Evolutionary conservation across 225 moss, liverwort and hornwort genomes (phyloP).

Genomic region (Sphagnum tenellum): DNA sequence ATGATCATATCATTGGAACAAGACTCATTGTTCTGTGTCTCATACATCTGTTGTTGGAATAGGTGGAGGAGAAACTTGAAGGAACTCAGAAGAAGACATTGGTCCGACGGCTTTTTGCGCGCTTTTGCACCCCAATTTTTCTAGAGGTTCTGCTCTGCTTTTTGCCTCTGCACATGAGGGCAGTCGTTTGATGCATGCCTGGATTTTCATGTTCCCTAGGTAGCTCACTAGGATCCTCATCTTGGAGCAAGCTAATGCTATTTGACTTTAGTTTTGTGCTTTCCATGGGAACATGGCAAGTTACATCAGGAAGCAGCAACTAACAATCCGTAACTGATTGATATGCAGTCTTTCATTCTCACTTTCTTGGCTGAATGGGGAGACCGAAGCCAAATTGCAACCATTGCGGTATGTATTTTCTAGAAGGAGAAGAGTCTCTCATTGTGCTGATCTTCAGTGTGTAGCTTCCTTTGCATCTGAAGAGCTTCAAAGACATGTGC

Average conservation of each 20-base stretch:
- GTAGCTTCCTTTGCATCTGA: no score
- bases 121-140: slow-evolving; percentile 91
- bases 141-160: slow-evolving; percentile 53
- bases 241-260: no score
- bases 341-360: slow-evolving; percentile 80
- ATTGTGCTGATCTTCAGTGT: background rate
- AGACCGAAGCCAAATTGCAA: slow-evolving; percentile 97
- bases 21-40: background rate
- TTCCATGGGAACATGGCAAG: no score
- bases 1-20: background rate
- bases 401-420: slow-evolving; percentile 65
- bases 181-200: background rate
- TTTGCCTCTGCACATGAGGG: background rate
- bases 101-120: slow-evolving; percentile 62
- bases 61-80: slow-evolving; percentile 98
- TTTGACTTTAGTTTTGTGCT: no score
- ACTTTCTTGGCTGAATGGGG: slow-evolving; percentile 99
- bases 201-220: no score
- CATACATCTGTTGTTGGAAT: slow-evolving; percentile 3
- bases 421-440: background rate
- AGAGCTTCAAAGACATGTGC: background rate
- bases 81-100: slow-evolving; percentile 77
- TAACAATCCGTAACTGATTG: no score
- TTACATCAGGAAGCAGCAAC: no score
- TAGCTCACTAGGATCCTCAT: no score